These are phyloP conservation scores for Monosporozyma solicola DNA, from an alignment of 805 yeast genomes.

Conservation along the genomic window DNA sequence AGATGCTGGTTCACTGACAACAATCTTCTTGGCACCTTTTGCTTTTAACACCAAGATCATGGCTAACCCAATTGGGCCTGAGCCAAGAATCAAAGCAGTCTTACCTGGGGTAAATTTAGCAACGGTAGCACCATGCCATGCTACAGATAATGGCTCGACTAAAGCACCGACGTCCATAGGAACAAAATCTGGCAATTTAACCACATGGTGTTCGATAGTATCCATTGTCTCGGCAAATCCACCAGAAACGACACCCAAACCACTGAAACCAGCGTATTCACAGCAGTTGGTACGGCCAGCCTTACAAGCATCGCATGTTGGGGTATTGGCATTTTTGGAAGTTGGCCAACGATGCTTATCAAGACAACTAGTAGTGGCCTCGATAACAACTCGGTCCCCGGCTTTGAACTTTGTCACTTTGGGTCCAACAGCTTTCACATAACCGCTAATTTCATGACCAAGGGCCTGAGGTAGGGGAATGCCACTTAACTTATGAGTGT, in stretches of 20 bases:
- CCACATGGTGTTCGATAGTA: conserved; percentile 33
- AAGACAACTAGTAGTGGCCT: conserved; percentile 49
- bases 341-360: conserved; percentile 36
- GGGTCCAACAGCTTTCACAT: conserved; percentile 37
- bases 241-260: conserved; percentile 50
- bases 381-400: conserved; percentile 56
- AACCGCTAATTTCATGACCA: conserved; percentile 49
- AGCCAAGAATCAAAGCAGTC: conserved; percentile 45
- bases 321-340: conserved; percentile 14
- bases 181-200: conserved; percentile 35
- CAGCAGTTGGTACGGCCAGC: conserved; percentile 50
- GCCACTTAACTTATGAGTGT: conserved; percentile 33
- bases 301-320: conserved; percentile 29
- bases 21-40: conserved; percentile 39
- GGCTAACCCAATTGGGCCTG: conserved; percentile 57
- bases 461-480: conserved; percentile 35
- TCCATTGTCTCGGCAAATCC: conserved; percentile 44
- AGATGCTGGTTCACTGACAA: conserved; percentile 43
- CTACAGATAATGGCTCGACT: conserved; percentile 50
- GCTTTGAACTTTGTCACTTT: conserved; percentile 36
- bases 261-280: conserved; percentile 39
- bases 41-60: conserved; percentile 48
- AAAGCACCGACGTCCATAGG: conserved; percentile 49
- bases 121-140: conserved; percentile 46
- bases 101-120: conserved; percentile 39